These are phyloP conservation scores for Aspergillus felis DNA, from an alignment of 2,329 filamentous ascomycete genomes.

Conservation along the genomic window DNA sequence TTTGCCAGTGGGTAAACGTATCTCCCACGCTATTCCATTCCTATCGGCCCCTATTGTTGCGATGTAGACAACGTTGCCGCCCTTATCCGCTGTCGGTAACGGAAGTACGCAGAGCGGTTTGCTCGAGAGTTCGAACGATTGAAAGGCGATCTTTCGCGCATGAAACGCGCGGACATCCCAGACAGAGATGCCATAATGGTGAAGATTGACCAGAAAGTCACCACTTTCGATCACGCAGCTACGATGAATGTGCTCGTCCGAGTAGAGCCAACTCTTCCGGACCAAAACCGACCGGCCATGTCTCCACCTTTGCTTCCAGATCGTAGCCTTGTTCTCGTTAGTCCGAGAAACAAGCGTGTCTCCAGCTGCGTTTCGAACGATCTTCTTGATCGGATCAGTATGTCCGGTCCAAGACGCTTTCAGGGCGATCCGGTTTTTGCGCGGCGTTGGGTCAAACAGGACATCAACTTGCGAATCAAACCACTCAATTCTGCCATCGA, in stretches of 20 bases:
- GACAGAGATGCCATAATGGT: constrained; percentile 65
- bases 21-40: constrained; percentile 76
- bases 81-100: constrained; percentile 58
- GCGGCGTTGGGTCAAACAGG: constrained; percentile 69
- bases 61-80: constrained; percentile 61
- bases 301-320: constrained; percentile 69
- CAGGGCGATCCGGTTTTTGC: constrained; percentile 56
- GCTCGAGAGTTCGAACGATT: constrained; percentile 58
- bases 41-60: constrained; percentile 79
- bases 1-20: constrained; percentile 54
- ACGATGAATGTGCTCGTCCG: constrained; percentile 69
- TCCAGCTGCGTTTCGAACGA: constrained; percentile 79
- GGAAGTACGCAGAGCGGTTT: constrained; percentile 77
- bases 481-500: constrained; percentile 79
- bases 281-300: constrained; percentile 53
- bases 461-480: constrained; percentile 74
- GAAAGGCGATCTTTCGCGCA: constrained; percentile 57
- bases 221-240: constrained; percentile 75
- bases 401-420: constrained; percentile 79
- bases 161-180: constrained; percentile 69
- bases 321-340: constrained; percentile 69
- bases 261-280: constrained; percentile 65
- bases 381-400: constrained; percentile 73
- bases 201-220: constrained; percentile 75
- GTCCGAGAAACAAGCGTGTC: constrained; percentile 78